Percentiles rank a stretch among this genome's conserved stretches.
These are phyloP conservation scores for Tarenaya hassleriana DNA, from an alignment of 345 rosid genomes.

Conservation along the genomic window DNA sequence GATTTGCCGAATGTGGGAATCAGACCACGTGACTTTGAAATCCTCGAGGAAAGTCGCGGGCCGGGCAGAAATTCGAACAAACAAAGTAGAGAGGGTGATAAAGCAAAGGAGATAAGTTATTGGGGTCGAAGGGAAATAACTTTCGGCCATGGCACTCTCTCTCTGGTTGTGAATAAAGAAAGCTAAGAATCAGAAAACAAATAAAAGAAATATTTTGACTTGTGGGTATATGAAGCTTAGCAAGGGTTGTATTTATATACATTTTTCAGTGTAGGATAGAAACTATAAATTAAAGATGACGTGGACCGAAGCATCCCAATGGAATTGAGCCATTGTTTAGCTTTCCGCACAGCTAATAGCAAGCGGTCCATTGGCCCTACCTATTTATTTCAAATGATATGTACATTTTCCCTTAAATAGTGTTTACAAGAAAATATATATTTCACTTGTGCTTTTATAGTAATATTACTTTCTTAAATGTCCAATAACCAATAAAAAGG, in stretches of 20 bases:
- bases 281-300: conserved; percentile 25
- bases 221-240: conserved; percentile 19
- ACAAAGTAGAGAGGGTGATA: conserved; percentile 23
- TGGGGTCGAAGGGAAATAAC: background rate
- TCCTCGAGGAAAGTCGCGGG: conserved; percentile 60
- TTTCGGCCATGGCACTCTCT: conserved; percentile 18
- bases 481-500: too few relatives aligned
- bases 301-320: conserved; percentile 34
- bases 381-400: conserved; percentile 14
- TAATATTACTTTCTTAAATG: too few relatives aligned
- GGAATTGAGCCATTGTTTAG: conserved; percentile 34
- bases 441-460: too few relatives aligned
- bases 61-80: conserved; percentile 36
- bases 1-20: conserved; percentile 59
- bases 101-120: conserved; percentile 21
- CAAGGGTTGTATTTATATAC: conserved; percentile 11
- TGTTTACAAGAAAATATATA: conserved; percentile 1
- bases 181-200: too few relatives aligned
- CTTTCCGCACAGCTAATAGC: conserved; percentile 78
- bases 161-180: background rate
- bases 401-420: background rate
- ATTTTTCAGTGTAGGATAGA: conserved; percentile 23
- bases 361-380: conserved; percentile 60
- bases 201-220: background rate
- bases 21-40: conserved; percentile 66